These are phyloP conservation scores for Termitomyces sp. DNA, from an alignment of 768 basidiomycete species.

Conservation along the genomic window DNA sequence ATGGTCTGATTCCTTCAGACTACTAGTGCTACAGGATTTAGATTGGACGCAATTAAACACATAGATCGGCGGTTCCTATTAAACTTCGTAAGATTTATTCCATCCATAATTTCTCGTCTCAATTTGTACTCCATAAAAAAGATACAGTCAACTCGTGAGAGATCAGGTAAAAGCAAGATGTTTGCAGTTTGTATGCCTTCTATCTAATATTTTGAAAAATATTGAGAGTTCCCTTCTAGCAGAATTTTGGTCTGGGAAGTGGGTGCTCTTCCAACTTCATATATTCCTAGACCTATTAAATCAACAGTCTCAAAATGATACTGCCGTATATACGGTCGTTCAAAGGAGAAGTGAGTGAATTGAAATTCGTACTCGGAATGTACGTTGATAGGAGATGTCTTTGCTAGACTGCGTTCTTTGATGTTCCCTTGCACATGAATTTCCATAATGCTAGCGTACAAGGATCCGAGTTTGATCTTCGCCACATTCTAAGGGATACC, in stretches of 20 bases:
- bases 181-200: conserved; percentile 51
- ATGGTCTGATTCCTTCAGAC: conserved; percentile 37
- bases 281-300: not conserved
- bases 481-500: conserved; percentile 67
- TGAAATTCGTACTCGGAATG: not conserved
- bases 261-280: conserved; percentile 17
- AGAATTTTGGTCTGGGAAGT: conserved; percentile 84
- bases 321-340: conserved; percentile 58
- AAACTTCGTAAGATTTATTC: conserved; percentile 51
- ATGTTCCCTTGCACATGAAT: conserved; percentile 86
- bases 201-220: not conserved
- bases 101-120: not conserved
- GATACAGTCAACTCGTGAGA: conserved; percentile 51
- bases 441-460: conserved; percentile 73
- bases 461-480: conserved; percentile 68
- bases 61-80: conserved; percentile 69
- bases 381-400: not conserved
- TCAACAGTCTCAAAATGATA: conserved; percentile 42
- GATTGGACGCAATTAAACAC: conserved; percentile 91
- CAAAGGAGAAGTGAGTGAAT: conserved; percentile 54
- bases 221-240: conserved; percentile 35
- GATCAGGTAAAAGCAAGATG: conserved; percentile 41
- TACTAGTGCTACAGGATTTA: conserved; percentile 69
- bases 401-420: conserved; percentile 80
- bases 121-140: conserved; percentile 16